phyloP scores from a whole-genome alignment of 306 rosid species.

The Castanea mollissima region DNA sequence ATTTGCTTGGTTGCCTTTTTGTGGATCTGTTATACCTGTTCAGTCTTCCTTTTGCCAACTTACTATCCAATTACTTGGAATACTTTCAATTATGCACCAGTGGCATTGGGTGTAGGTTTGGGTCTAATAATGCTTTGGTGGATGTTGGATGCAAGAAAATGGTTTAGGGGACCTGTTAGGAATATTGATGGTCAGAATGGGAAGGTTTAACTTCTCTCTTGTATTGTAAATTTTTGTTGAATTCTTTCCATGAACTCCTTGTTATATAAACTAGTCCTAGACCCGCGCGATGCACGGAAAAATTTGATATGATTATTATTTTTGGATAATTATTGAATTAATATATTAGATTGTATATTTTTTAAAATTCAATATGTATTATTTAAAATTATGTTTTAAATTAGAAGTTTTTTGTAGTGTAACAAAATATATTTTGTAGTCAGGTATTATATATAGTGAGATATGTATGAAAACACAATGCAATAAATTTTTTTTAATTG shows the following conservation, averaged over 20 bases:
- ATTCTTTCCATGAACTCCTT: background rate
- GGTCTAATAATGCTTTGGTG: constrained; percentile 82
- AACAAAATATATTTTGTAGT: too few species aligned
- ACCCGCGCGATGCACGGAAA: too few species aligned
- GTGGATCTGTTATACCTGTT: constrained; percentile 86
- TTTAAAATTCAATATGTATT: too few species aligned
- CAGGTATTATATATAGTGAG: too few species aligned
- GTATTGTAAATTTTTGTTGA: constrained; percentile 15
- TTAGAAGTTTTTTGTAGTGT: too few species aligned
- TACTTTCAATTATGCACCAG: constrained; percentile 84
- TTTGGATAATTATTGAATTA: too few species aligned
- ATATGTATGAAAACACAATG: too few species aligned
- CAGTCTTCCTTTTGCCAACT: constrained; percentile 82
- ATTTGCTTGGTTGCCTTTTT: constrained; percentile 64
- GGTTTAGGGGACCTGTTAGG: constrained; percentile 90
- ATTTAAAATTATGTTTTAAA: too few species aligned
- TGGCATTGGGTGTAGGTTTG: constrained; percentile 58
- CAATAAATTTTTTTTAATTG: too few species aligned
- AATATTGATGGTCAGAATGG: constrained; percentile 58
- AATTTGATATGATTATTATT: too few species aligned
- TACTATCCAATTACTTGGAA: constrained; percentile 64
- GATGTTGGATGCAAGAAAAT: constrained; percentile 80
- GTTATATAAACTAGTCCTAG: background rate
- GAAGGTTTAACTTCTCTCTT: constrained; percentile 32
- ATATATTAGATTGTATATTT: too few species aligned